Evolutionary conservation across 1,139 yeast species (phyloP), one percentile per base, ranked within the genome.

Genomic region (Geotrichum siamense): DNA sequence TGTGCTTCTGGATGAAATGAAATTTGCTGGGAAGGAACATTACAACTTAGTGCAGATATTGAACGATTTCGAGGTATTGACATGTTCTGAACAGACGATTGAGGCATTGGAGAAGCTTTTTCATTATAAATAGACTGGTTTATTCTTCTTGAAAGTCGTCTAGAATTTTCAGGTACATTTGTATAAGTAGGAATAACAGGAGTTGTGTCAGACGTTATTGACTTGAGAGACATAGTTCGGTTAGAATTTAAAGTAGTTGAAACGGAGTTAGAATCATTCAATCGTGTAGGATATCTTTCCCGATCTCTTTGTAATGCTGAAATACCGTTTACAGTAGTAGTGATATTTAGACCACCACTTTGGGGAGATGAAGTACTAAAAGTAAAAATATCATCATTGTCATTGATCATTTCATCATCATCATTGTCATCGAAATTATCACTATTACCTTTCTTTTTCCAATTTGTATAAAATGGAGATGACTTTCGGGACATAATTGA

Each of bases 121-220:
- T n/a, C n/a, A n/a, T n/a, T n/a, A n/a, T n/a, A n/a, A n/a, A n/a
- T n/a, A n/a, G n/a, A n/a, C n/a, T n/a, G n/a, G n/a, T n/a, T n/a
- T n/a, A n/a, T n/a, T n/a, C n/a, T 9, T 27, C 26, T 12, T 13
- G 13, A 16, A 26, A 40, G 26, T n/a, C 12, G 5, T 22, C 37
- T 20, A 19, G 25, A n/a, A 20, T 21, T 33, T 33, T 33, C 48
- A 38, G n/a, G 51, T 48, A 16, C 41, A 13, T 48, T 51, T 4
- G 51, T 39, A n/a, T 64, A 48, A 26, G 58, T 60, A 20, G 68
- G 68, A 32, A 64, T 63, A 35, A 63, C 52, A 9, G 68, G 68
- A 15, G 66, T 54, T 2, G 67, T 58, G 47, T 63, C 68, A 41
- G 54, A 58, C 6, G 55, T 57, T 31, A 5, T 19, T 21, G 55